Evolutionary conservation across 805 yeast species (phyloP).

Genomic region (Candida nemodendra): DNA sequence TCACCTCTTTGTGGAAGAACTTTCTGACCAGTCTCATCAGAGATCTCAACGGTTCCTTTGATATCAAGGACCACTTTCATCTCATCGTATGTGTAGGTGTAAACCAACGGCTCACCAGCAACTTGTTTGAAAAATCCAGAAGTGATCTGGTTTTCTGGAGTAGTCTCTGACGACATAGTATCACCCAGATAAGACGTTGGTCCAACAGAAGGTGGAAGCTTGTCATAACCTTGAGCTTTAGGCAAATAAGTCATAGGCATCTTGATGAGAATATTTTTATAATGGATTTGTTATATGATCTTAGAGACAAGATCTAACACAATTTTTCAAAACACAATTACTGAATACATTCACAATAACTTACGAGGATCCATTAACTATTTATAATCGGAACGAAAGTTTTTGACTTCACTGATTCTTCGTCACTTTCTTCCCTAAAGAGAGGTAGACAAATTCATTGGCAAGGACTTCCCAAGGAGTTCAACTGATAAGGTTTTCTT

Average conservation of each 20-base stretch:
- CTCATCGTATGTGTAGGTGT: constrained; percentile 62
- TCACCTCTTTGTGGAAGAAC: constrained; percentile 62
- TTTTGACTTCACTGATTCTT: no score
- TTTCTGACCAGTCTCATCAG: constrained; percentile 61
- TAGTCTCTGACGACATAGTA: constrained; percentile 53
- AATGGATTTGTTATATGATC: no score
- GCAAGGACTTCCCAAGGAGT: no score
- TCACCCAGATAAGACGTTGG: constrained; percentile 69
- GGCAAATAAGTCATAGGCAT: constrained; percentile 59
- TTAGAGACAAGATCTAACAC: no score
- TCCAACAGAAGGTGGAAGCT: constrained; percentile 56
- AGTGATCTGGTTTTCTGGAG: constrained; percentile 55
- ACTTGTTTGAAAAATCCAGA: constrained; percentile 69
- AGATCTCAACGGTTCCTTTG: constrained; percentile 56
- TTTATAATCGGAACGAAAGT: no score
- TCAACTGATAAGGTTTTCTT: no score
- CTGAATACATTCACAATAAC: no score
- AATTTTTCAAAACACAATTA: no score
- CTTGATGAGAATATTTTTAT: constrained; percentile 18
- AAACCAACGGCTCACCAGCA: constrained; percentile 61
- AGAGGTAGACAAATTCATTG: no score
- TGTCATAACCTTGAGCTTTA: constrained; percentile 50
- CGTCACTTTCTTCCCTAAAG: no score
- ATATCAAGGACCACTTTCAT: constrained; percentile 66
- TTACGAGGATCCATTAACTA: no score